Evolutionary conservation across 805 yeast genomes (phyloP), one percentile per base, ranked within the genome.

Genomic region (Candida pseudoglaebosa): DNA sequence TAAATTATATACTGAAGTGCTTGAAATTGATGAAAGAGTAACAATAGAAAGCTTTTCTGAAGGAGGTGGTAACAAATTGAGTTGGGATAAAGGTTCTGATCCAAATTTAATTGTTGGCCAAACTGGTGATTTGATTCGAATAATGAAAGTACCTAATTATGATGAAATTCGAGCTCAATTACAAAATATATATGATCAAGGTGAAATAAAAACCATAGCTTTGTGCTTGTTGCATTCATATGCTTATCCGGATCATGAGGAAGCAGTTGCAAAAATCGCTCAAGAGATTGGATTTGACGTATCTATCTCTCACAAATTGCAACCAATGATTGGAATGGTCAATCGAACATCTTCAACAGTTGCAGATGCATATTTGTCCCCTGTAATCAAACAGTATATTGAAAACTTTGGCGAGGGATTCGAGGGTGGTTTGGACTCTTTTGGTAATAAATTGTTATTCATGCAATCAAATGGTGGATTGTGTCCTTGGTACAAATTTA

Each of bases 381-480:
- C 73, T 0, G 57, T 64, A 3, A 65, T 67, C 41, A 46, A 50
- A 14, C 54, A 57, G 20, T 67, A 67, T 42, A 40, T 67, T 29
- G 48, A 53, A 24, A 56, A 62, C 10, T 67, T 67, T 42, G 70
- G 64, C 18, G 51, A 54, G 14, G 73, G 73, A 2, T 67, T 67
- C 43, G 61, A 54, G 45, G 70, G 70, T 24, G 72, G 72, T 4
- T 52, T 65, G 28, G 52, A 56, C 4, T 53, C 62, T 2, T 53
- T 57, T 41, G 82, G 82, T 4, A 75, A 74, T 30, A 65, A 69
- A 44, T 76, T 86, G 42, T 82, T 84, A 48, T 91, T 91, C 60
- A 91, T 91, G 98, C 96, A 91, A 61, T 85, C 95, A 9, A 96
- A 91, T 58, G 98, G 98, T 41, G 98, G 98, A 2, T 72, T 91